Conservation (phyloP, 2,329 filamentous ascomycete genomes). For the Diaporthe batatas region DNA sequence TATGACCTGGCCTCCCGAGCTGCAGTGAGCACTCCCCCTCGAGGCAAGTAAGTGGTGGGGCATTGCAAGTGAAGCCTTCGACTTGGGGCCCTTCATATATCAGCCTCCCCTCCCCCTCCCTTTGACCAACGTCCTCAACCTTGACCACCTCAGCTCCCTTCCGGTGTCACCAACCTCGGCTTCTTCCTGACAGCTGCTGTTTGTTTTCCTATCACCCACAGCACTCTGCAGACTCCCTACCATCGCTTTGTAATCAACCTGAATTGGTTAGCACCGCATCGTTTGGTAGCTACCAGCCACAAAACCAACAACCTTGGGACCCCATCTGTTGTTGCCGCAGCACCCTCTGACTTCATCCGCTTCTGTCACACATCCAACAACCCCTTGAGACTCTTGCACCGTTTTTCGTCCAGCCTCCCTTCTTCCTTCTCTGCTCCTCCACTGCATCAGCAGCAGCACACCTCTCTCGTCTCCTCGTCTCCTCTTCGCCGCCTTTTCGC, state of each 20-base stretch:
- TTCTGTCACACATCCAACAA: conserved; percentile 6
- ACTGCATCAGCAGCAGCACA: neutral
- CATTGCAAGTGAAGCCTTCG: conserved; percentile 22
- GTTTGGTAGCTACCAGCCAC: conserved; percentile 32
- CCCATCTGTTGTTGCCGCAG: neutral
- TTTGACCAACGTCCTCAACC: conserved; percentile 18
- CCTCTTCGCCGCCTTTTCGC: too few species aligned
- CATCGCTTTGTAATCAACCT: conserved; percentile 41
- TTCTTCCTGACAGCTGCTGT: conserved; percentile 4
- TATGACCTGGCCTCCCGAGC: neutral
- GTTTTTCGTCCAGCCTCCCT: neutral
- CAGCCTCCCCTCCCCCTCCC: conserved; percentile 31
- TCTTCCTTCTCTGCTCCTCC: conserved; percentile 2
- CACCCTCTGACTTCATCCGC: conserved; percentile 5
- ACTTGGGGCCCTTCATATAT: conserved; percentile 32
- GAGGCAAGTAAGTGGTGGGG: neutral
- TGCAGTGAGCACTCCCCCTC: conserved; percentile 2
- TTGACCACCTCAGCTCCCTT: conserved; percentile 28
- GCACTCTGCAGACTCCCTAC: conserved; percentile 11
- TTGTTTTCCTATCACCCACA: conserved; percentile 8
- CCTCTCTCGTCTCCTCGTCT: neutral
- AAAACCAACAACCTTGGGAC: neutral
- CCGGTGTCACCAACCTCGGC: neutral
- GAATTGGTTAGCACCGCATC: conserved; percentile 24
- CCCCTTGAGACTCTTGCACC: neutral